Conservation (phyloP, 2,329 filamentous ascomycete species). For the Stagonosporopsis chrysanthemi region DNA sequence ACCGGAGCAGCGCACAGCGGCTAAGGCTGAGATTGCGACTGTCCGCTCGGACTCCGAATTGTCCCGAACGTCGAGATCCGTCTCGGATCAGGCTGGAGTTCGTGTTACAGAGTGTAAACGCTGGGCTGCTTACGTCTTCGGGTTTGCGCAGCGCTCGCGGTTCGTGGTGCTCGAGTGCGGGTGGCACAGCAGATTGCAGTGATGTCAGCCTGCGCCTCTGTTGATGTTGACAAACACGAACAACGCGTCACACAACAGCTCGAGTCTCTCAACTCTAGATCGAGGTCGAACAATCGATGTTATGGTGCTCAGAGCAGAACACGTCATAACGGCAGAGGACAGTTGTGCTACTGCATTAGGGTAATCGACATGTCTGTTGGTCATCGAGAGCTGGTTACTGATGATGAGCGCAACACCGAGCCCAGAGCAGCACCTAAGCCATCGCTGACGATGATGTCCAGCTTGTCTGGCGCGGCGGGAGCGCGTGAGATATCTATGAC, state of each 20-base stretch:
- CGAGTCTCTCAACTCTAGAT: constrained; percentile 2
- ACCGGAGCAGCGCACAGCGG: constrained; percentile 8
- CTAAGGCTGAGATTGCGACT: constrained; percentile 18
- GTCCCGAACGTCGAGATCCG: constrained; percentile 2
- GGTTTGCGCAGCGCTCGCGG: constrained; percentile 3
- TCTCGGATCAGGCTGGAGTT: constrained; percentile 1
- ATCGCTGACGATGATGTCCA: not conserved
- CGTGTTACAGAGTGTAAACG: constrained; percentile 6
- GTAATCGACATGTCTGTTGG: constrained; percentile 3
- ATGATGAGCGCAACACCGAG: constrained; percentile 7
- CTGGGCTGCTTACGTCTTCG: not conserved
- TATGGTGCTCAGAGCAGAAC: not conserved
- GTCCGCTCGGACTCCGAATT: constrained; percentile 9
- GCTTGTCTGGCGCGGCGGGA: not conserved
- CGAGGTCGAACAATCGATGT: not conserved
- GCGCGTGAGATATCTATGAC: constrained; percentile 6
- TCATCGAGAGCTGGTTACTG: constrained; percentile 5
- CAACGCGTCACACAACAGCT: constrained; percentile 10
- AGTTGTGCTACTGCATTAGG: not conserved
- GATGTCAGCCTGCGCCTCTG: constrained; percentile 13
- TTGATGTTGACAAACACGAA: constrained; percentile 18
- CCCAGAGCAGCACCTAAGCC: not conserved
- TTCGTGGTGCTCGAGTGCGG: not conserved
- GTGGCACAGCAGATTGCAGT: not conserved
- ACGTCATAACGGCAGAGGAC: not conserved